Base-by-base conservation (phyloP, 306 rosid species). In the Dalbergia cultrata region DNA sequence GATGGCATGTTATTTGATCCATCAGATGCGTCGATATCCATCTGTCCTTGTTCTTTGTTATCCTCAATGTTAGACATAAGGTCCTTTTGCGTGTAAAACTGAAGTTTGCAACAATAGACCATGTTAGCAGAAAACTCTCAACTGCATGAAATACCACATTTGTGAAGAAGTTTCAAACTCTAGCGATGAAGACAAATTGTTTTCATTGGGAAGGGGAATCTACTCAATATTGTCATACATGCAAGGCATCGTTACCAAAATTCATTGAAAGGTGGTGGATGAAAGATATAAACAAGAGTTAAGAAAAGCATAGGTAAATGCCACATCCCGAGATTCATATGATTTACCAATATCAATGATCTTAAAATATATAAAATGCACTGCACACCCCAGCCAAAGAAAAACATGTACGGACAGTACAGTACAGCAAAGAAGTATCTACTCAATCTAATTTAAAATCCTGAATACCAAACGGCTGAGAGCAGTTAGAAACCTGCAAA, bases 31-130 rank as follows among this genome's bases (percentile, higher is more conserved):
- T 84, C 77, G 59, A 73, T 83, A 6, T 86, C 90, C 92, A 81
- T 88, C 63, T 72, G 88, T 67, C 77, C 83, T 52, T 80, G 85
- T 81, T 81, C 89, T 85, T 90, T 92, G 83, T 65, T 79, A 71
- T 86, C 92, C 66, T 90, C 96, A 80, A 79, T 22, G 60, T 82
- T 76, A 80, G 93, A 86, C 92, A 86, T 82, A 81, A 76, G 72
- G 60, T 76, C 78, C 84, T 85, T 80, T 71, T 67, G 80, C 62
- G 71, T 60, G 76, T 79, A 49, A 86, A 80, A 65, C 74, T 62
- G 82, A 76, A 77, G 57, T 79, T 73, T 73, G 82, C 82, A 90
- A 64, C 52, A 76, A 76, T 60, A 84, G 45, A 13, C n/a, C 34
- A 49, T 17, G 58, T 81, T 74, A 77, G 68, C 9, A 81, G 12